Conservation (phyloP, 192 early-diverging fungal genomes). For the Backusella tarrabulga region DNA sequence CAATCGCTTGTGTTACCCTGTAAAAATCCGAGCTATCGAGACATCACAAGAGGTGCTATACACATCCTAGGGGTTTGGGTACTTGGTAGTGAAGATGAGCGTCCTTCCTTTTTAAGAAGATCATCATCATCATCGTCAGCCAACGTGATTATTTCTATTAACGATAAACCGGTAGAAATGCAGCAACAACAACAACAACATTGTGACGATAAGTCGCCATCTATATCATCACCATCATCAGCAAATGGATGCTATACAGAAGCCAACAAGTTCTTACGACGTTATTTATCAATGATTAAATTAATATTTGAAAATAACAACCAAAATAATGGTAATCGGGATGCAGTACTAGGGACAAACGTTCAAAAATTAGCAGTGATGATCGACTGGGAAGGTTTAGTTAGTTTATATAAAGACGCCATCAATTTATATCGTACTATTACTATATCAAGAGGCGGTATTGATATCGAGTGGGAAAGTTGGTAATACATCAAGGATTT, state of each 20-base stretch:
- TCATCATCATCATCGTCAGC: slow-evolving; percentile 8
- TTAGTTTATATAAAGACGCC: slow-evolving; percentile 65
- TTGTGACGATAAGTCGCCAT: background rate
- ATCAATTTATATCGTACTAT: slow-evolving; percentile 64
- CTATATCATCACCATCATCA: background rate
- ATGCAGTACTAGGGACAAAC: background rate
- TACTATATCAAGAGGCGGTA: slow-evolving; percentile 43
- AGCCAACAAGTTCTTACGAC: slow-evolving; percentile 65
- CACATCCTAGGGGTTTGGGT: slow-evolving; percentile 69
- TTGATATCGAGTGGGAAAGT: slow-evolving; percentile 53
- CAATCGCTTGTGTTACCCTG: slow-evolving; percentile 65
- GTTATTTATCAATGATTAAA: slow-evolving; percentile 66
- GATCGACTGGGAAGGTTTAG: slow-evolving; percentile 45
- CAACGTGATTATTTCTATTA: slow-evolving; percentile 6
- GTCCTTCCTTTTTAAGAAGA: slow-evolving; percentile 62
- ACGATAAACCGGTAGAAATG: background rate
- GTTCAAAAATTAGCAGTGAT: background rate
- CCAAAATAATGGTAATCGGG: slow-evolving; percentile 11
- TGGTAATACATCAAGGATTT: slow-evolving; percentile 35
- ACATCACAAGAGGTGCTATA: slow-evolving; percentile 62
- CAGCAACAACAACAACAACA: background rate
- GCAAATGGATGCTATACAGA: slow-evolving; percentile 36
- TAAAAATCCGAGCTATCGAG: slow-evolving; percentile 54
- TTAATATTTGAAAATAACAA: slow-evolving; percentile 59
- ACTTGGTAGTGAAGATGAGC: slow-evolving; percentile 64